Evolutionary conservation across 2,329 filamentous ascomycete species (phyloP), one percentile per base, ranked within the genome.

Genomic region (Nigrospora sphaerica): DNA sequence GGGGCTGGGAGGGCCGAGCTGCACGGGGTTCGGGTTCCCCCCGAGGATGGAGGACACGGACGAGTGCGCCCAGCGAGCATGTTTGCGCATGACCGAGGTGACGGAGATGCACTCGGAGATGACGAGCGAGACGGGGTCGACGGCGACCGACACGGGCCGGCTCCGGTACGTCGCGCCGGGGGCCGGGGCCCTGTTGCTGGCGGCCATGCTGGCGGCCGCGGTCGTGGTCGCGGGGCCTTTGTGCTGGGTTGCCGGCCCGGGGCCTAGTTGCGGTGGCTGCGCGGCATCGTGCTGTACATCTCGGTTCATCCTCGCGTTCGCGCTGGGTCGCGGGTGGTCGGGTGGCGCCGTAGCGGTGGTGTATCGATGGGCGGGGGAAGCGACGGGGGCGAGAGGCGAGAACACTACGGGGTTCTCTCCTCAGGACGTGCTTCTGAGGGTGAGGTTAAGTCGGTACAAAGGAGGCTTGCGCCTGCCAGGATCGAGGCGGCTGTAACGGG

Each of bases 31-130:
- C 23, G 79, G 80, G 52, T 73, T 80, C 53, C 89, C 89, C 43
- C 93, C 93, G 32, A 98, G 76, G 50, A 98, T 98, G 45, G 92
- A 92, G 34, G 93, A 90, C 39, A 98, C 93, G 6, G 91, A 96
- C 12, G 91, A 95, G 65, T 97, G 91, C 41, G 90, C 89, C 76
- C 92, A 97, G 54, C 93, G 86, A 53, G 90, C 87, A 78, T 96
- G 86, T 71, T 98, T 98, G 61, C 95, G 91, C 79, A 98, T 96
- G 50, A 91, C 90, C 52, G 92, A 96, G 13, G 93, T 97, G 70
- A 98, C 92, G 39, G 91, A 92, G 63, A 97, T 97, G 68, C 93
- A 98, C 83, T 98, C 93, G 68, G 92, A 95, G 52, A 95, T 95
- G 54, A 98, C 90, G 58, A 98, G 74, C 42, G 90, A 91, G 47